These are phyloP conservation scores for Hypoxylon perforatum DNA, from an alignment of 495 filamentous ascomycete species.

Conservation along the genomic window DNA sequence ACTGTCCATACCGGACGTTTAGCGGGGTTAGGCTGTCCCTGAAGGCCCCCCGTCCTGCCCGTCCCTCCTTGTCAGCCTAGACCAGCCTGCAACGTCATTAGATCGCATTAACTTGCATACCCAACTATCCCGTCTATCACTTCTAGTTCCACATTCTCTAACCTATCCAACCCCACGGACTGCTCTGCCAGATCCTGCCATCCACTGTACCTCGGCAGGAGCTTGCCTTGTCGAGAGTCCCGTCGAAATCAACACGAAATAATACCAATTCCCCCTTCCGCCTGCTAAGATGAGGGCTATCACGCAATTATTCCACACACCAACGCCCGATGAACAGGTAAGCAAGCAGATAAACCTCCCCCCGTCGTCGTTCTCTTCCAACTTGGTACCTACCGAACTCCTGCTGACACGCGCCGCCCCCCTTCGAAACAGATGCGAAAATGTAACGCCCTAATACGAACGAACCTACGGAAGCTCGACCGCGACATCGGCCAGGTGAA, in stretches of 20 bases:
- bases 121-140: slow-evolving; percentile 27
- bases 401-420: slow-evolving; percentile 1
- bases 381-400: slow-evolving; percentile 10
- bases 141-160: slow-evolving; percentile 25
- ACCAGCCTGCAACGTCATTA: slow-evolving; percentile 37
- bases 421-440: slow-evolving; percentile 79
- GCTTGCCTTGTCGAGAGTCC: slow-evolving; percentile 29
- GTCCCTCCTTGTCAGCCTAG: slow-evolving; percentile 14
- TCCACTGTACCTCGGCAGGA: slow-evolving; percentile 22
- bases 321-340: slow-evolving; percentile 92
- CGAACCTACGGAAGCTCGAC: slow-evolving; percentile 93
- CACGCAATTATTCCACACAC: slow-evolving; percentile 88
- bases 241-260: slow-evolving; percentile 3
- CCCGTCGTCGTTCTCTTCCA: neutral
- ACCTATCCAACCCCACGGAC: slow-evolving; percentile 16
- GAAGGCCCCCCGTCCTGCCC: slow-evolving; percentile 9
- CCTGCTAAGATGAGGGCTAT: slow-evolving; percentile 81
- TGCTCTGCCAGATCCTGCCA: slow-evolving; percentile 32
- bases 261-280: slow-evolving; percentile 6
- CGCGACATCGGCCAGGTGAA: slow-evolving; percentile 86
- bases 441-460: slow-evolving; percentile 91
- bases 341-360: neutral
- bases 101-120: slow-evolving; percentile 41
- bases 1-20: slow-evolving; percentile 1
- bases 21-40: slow-evolving; percentile 43